phyloP scores from a whole-genome alignment of 2,329 filamentous ascomycete genomes.

The Verticillium dahliae region DNA sequence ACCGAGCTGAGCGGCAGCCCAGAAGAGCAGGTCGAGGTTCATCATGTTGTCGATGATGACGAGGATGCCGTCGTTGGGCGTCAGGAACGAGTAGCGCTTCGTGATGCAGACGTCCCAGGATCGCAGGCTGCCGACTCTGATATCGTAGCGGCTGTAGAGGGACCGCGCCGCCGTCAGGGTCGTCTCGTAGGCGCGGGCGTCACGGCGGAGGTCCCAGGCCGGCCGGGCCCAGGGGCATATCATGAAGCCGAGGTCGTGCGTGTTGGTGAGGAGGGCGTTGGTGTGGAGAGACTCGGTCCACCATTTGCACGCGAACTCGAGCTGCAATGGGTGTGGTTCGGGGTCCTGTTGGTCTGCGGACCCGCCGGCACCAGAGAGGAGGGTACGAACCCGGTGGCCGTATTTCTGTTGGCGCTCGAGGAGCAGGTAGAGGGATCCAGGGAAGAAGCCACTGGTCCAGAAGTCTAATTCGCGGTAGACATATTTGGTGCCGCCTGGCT shows the following conservation, averaged over 20 bases:
- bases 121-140: constrained; percentile 24
- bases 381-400: constrained; percentile 3
- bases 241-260: constrained; percentile 38
- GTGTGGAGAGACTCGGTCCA: constrained; percentile 30
- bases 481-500: constrained; percentile 27
- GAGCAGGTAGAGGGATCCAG: constrained; percentile 33
- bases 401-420: constrained; percentile 25
- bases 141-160: constrained; percentile 27
- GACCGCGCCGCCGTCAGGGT: constrained; percentile 26
- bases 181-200: constrained; percentile 25
- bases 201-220: constrained; percentile 30
- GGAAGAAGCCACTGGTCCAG: constrained; percentile 44
- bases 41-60: constrained; percentile 35
- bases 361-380: background rate
- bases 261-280: constrained; percentile 24
- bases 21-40: constrained; percentile 36
- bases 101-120: constrained; percentile 38
- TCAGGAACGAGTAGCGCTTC: constrained; percentile 26
- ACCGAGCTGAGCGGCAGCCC: constrained; percentile 25
- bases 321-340: constrained; percentile 16
- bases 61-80: constrained; percentile 28
- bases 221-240: constrained; percentile 28
- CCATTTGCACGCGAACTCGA: constrained; percentile 30
- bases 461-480: constrained; percentile 32
- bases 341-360: constrained; percentile 1